These are phyloP conservation scores for Zelopaecilomyces penicillatus DNA, from an alignment of 2,329 filamentous ascomycete species.

Conservation along the genomic window DNA sequence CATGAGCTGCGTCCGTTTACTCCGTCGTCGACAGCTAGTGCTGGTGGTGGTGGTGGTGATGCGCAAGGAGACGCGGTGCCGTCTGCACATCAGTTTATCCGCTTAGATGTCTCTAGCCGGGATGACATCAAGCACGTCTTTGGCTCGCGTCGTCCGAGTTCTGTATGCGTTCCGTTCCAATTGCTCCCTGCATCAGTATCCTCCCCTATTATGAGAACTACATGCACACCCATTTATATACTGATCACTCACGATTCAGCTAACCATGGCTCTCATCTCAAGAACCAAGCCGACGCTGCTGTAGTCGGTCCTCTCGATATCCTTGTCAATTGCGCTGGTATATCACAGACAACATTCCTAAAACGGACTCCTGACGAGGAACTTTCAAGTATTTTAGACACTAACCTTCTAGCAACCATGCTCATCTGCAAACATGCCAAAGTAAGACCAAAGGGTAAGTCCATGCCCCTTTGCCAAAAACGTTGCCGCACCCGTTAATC, in stretches of 20 bases:
- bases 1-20: conserved; percentile 20
- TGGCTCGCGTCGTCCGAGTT: conserved; percentile 4
- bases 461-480: not conserved
- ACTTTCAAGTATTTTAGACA: conserved; percentile 52
- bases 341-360: conserved; percentile 59
- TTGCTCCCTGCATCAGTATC: too few relatives aligned
- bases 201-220: too few relatives aligned
- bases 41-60: not conserved
- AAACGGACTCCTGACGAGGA: conserved; percentile 40
- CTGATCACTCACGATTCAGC: not conserved
- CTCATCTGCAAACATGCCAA: conserved; percentile 46
- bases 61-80: conserved; percentile 10
- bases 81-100: conserved; percentile 24
- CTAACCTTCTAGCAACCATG: conserved; percentile 63
- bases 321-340: conserved; percentile 73
- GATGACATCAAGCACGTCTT: conserved; percentile 24
- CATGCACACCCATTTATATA: too few relatives aligned
- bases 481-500: too few relatives aligned
- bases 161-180: not conserved
- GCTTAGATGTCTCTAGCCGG: conserved; percentile 22
- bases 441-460: conserved; percentile 23
- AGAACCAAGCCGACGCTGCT: not conserved
- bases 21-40: conserved; percentile 1
- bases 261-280: not conserved
- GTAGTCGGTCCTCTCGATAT: conserved; percentile 39